Base-by-base conservation (phyloP, 2,329 filamentous ascomycete genomes). In the Claviceps maximensis region DNA sequence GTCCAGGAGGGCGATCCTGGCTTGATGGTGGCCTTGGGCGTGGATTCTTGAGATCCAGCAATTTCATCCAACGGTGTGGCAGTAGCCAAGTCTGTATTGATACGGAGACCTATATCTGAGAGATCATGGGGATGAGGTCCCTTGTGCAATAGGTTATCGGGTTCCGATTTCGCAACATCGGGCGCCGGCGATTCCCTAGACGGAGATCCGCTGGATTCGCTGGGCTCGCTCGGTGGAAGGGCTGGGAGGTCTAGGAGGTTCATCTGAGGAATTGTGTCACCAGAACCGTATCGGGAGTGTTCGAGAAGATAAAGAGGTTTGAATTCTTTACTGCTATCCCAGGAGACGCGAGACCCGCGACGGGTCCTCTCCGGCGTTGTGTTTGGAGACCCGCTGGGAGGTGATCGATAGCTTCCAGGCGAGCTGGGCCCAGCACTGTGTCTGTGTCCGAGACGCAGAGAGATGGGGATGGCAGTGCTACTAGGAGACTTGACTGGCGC, bases 301-400 rank as follows among this genome's bases (percentile, higher is more conserved):
- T 94, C 87, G 7, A 95, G 80, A 23, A 95, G 81, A 67, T 87
- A 91, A 9, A 96, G 71, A 0, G 90, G 90, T 59, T 86, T 83
- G 61, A 90, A 84, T 63, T 93, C 88, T 52, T 78, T 78, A 19
- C 75, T 76, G 57, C 69, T 79, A 46, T 82, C 80, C 80, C 80
- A 83, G 0, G 79, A 83, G 13, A 71, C 80, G 13, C 80, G 73
- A 23, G 72, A 61, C 44, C 68, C 63, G 49, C 68, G 65, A 58
- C 69, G 74, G 15, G 66, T 61, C 19, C 62, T 57, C 13, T 75
- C 71, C 5, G 64, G 63, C 0, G 62, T 57, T n/a, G 62, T 58
- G 9, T 64, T 58, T 12, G 69, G 63, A 8, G 68, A 67, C 44
- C 58, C 55, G 3, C 65, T 55, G 10, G 74, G 71, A 4, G 75